Base-by-base conservation (phyloP, 129 eudicot genomes). In the Flaveria ramosissima region DNA sequence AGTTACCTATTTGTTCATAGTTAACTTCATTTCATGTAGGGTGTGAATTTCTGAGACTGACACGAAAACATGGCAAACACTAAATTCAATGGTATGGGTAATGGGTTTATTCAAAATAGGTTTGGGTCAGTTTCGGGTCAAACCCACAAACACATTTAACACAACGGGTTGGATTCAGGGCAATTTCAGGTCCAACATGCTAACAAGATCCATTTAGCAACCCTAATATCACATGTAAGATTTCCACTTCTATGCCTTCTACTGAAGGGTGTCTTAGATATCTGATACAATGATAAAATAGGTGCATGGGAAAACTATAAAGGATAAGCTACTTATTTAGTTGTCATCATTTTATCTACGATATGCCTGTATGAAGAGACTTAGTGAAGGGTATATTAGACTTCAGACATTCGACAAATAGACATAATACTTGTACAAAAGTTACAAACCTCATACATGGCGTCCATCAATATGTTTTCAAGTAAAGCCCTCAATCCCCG, bases 381-480 rank as follows among this genome's bases (percentile, higher is more conserved):
- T 21, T 26, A n/a, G 10, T 48, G 9, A 75, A 75, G 32, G 63
- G 16, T 56, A 39, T 73, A 56, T 19, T 56, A 39, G 30, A 26
- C 30, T 26, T 26, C 30, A 26, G 20, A 56, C 69, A 42, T 62
- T 46, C 21, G 45, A 24, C 70, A 45, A 6, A 60, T 15, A 45
- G 59, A 74, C 9, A 74, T 42, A 42, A 11, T 5, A 36, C 45
- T 24, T 70, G 9, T 12, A 26, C 3, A 68, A 1, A 42, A 36
- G 21, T 3, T 48, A 46, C 74, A 23, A 81, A 94, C 99, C 99
- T 94, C 99, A 72, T 89, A 94, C 99, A 94, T 94, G 64, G 99
- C 88, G 71, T 94, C 99, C 99, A 89, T 91, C 76, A 94, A 87
- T 72, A 87, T 88, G 64, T 79, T 94, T 88, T 94, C 99, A 65